Percentiles rank a stretch among this genome's conserved stretches.
Conservation (phyloP, 1,284 basidiomycete genomes). For the Rhodotorula glutinis region DNA sequence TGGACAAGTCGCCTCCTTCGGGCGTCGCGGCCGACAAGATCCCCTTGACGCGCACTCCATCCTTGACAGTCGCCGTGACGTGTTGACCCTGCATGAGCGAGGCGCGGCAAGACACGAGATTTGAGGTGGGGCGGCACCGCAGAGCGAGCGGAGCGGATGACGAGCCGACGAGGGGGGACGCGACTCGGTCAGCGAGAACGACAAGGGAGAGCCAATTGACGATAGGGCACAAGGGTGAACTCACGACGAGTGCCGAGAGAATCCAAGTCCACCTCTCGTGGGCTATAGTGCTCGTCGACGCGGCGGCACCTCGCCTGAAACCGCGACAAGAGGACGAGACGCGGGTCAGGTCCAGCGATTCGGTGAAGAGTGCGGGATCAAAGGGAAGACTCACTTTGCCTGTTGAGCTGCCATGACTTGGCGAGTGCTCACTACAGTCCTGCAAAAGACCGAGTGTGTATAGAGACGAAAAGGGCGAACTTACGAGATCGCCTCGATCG, state of each 20-base stretch:
- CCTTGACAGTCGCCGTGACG: conserved; percentile 64
- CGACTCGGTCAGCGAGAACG: neutral
- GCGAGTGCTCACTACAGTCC: too few species aligned
- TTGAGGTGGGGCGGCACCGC: neutral
- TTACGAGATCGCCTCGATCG: neutral
- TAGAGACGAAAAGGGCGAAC: neutral
- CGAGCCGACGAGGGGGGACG: neutral
- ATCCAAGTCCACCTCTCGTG: conserved; percentile 31
- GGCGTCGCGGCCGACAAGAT: conserved; percentile 59
- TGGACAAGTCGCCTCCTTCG: conserved; percentile 61
- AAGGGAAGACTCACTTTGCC: too few species aligned
- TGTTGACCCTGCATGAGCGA: conserved; percentile 31
- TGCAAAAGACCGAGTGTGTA: too few species aligned
- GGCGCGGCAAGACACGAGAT: neutral
- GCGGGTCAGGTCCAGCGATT: too few species aligned
- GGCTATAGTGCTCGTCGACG: neutral
- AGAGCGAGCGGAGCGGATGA: neutral
- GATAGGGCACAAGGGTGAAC: neutral
- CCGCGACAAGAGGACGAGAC: neutral
- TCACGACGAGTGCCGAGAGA: conserved; percentile 36
- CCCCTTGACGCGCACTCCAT: conserved; percentile 65
- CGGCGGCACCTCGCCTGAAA: neutral
- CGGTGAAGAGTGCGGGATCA: too few species aligned
- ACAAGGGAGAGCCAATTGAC: too few species aligned
- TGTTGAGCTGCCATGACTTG: too few species aligned